Evolutionary conservation across 495 filamentous ascomycete genomes (phyloP).

Genomic region (Penicillium paxilli): DNA sequence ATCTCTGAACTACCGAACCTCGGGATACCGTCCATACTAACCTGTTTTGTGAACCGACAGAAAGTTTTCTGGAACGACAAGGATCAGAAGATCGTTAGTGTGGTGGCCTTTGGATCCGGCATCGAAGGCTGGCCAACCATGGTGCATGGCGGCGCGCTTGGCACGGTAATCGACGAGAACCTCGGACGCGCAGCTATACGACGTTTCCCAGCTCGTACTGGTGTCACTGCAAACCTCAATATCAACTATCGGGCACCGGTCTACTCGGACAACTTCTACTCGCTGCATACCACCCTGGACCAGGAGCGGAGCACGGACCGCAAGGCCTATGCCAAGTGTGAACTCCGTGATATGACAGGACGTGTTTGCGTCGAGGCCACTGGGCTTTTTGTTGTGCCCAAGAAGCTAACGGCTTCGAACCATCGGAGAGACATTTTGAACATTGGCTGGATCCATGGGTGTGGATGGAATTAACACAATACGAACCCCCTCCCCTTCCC

Average conservation of each 20-base stretch:
- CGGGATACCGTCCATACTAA: slow-evolving; percentile 22
- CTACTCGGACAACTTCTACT: slow-evolving; percentile 60
- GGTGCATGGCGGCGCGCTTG: slow-evolving; percentile 74
- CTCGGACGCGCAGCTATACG: slow-evolving; percentile 43
- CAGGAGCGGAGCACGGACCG: slow-evolving; percentile 54
- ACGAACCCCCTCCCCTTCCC: no score
- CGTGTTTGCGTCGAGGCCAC: slow-evolving; percentile 54
- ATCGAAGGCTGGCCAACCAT: slow-evolving; percentile 73
- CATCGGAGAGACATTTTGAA: slow-evolving; percentile 46
- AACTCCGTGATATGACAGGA: slow-evolving; percentile 54
- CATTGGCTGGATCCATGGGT: not conserved
- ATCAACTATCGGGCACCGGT: slow-evolving; percentile 63
- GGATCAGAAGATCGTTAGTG: slow-evolving; percentile 44
- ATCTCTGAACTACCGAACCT: slow-evolving; percentile 17
- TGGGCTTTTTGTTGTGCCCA: slow-evolving; percentile 65
- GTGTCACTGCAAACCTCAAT: slow-evolving; percentile 65
- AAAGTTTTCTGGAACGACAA: slow-evolving; percentile 53
- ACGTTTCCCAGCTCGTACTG: slow-evolving; percentile 42
- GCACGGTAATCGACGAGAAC: slow-evolving; percentile 69
- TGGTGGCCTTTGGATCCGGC: slow-evolving; percentile 65
- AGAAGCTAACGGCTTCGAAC: slow-evolving; percentile 45
- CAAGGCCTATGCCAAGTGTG: slow-evolving; percentile 61
- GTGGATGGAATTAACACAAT: no score
- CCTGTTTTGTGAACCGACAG: slow-evolving; percentile 25
- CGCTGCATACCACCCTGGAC: slow-evolving; percentile 54